Conservation (phyloP, 2,329 filamentous ascomycete genomes). For the Pyrenophora seminiperda region DNA sequence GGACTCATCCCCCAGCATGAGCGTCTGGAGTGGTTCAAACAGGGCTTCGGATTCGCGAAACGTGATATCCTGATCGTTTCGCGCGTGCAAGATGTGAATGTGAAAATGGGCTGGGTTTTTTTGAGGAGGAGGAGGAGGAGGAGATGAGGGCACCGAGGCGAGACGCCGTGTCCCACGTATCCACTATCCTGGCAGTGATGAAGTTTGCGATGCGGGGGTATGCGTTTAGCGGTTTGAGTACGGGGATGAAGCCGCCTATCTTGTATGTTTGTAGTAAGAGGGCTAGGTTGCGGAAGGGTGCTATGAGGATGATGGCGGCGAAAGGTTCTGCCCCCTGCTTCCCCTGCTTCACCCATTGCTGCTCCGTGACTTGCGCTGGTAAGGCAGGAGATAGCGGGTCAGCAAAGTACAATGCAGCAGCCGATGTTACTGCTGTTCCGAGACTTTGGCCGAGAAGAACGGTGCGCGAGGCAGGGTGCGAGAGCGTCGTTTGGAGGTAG, state of each 20-base stretch:
- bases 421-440: conserved; percentile 82
- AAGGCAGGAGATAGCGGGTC: conserved; percentile 33
- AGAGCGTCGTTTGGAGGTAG: conserved; percentile 68
- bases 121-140: neutral
- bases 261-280: conserved; percentile 77
- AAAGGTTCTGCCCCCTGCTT: conserved; percentile 53
- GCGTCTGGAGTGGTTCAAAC: conserved; percentile 31
- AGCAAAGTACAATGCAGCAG: conserved; percentile 72
- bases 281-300: conserved; percentile 76
- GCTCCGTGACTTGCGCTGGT: conserved; percentile 36
- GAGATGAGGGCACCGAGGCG: conserved; percentile 62
- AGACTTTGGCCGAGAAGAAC: conserved; percentile 85
- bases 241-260: conserved; percentile 75
- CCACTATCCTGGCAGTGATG: conserved; percentile 69
- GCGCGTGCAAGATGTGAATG: conserved; percentile 76
- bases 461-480: conserved; percentile 72
- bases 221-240: conserved; percentile 73
- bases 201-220: conserved; percentile 69
- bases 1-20: conserved; percentile 37
- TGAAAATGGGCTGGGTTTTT: conserved; percentile 7
- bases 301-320: conserved; percentile 78
- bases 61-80: conserved; percentile 81
- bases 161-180: conserved; percentile 77
- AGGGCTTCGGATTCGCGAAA: conserved; percentile 64
- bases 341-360: neutral